Percentiles rank a stretch among this genome's conserved stretches.
These are phyloP conservation scores for Canavalia gladiata DNA, from an alignment of 306 rosid genomes.

Conservation along the genomic window DNA sequence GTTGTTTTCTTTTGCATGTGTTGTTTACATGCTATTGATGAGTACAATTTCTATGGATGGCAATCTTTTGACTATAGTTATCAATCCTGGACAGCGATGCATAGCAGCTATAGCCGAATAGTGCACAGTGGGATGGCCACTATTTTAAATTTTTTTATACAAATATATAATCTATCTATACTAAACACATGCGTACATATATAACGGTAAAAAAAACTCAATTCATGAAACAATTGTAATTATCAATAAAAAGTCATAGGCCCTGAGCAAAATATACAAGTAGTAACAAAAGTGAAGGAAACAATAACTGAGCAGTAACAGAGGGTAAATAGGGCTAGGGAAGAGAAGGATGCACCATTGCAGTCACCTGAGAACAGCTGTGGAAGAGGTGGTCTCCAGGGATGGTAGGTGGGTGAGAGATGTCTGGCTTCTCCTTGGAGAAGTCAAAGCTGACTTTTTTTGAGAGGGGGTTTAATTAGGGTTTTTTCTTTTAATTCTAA, in stretches of 20 bases:
- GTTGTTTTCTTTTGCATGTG: conserved; percentile 56
- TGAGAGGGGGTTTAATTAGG: neutral
- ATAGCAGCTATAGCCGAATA: neutral
- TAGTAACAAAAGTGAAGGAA: neutral
- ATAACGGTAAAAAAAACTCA: neutral
- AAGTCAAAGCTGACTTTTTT: neutral
- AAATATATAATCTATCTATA: neutral
- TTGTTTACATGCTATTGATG: conserved; percentile 50
- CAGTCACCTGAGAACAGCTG: neutral
- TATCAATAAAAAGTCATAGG: neutral
- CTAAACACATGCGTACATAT: neutral
- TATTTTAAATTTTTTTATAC: neutral
- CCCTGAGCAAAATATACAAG: neutral
- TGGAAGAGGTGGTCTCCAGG: neutral
- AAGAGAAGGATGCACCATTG: neutral
- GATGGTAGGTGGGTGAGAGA: neutral
- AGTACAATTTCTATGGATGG: conserved; percentile 51
- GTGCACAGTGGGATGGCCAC: neutral
- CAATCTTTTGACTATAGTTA: conserved; percentile 42
- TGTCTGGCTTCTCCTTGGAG: neutral
- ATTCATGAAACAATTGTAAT: neutral
- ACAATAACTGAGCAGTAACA: neutral
- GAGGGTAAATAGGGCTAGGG: neutral
- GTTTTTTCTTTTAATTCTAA: neutral
- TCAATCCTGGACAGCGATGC: neutral